phyloP scores from a whole-genome alignment of 2,329 filamentous ascomycete genomes.

The Thermoascus crustaceus region DNA sequence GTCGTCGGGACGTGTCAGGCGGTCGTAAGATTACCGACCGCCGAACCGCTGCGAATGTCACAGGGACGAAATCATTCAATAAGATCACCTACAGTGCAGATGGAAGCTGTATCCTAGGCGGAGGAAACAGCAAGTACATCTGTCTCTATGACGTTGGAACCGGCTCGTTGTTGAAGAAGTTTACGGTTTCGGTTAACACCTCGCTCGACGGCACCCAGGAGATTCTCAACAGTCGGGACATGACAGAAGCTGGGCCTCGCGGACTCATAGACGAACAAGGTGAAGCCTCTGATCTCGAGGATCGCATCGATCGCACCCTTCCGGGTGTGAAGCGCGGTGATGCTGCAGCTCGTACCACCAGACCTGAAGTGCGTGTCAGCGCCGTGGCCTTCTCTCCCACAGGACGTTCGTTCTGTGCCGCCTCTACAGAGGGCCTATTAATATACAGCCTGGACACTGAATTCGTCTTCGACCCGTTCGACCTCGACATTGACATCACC shows the following conservation, averaged over 20 bases:
- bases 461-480: slow-evolving; percentile 88
- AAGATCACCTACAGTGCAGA: slow-evolving; percentile 87
- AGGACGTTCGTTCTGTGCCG: slow-evolving; percentile 84
- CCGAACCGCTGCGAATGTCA: slow-evolving; percentile 79
- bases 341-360: slow-evolving; percentile 65
- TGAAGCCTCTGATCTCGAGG: slow-evolving; percentile 81
- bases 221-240: slow-evolving; percentile 82
- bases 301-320: slow-evolving; percentile 67
- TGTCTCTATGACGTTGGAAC: slow-evolving; percentile 93
- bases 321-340: slow-evolving; percentile 86
- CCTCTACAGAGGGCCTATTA: slow-evolving; percentile 85
- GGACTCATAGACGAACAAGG: slow-evolving; percentile 81
- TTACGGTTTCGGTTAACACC: slow-evolving; percentile 90
- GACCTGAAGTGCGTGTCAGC: slow-evolving; percentile 76
- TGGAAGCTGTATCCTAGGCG: slow-evolving; percentile 80
- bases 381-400: slow-evolving; percentile 82
- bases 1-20: slow-evolving; percentile 83
- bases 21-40: slow-evolving; percentile 83
- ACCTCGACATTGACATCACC: slow-evolving; percentile 89
- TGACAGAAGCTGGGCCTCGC: slow-evolving; percentile 82
- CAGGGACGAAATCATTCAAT: slow-evolving; percentile 83
- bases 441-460: slow-evolving; percentile 85
- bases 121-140: slow-evolving; percentile 96
- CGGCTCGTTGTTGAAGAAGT: slow-evolving; percentile 87
- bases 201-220: slow-evolving; percentile 94